Base-by-base conservation (phyloP, 345 rosid species). In the Erodium maritimum region DNA sequence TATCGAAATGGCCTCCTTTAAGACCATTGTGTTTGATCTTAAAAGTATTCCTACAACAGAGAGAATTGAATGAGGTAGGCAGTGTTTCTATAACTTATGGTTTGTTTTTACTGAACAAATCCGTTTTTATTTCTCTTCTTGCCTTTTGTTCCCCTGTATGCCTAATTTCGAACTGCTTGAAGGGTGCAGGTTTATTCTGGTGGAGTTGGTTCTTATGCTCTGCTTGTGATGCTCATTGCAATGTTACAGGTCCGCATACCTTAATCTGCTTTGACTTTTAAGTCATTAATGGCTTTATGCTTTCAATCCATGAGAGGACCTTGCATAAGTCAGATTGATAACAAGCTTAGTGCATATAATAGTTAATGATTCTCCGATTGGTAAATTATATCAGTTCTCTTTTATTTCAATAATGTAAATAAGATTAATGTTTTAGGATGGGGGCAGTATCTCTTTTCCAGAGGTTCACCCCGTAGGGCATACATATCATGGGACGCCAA, bases 11-110 rank as follows among this genome's bases (percentile, higher is more conserved):
- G 83, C 96, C 96, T 60, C 84, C 88, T 42, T 23, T 86, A 56
- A 88, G 84, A 23, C 91, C 96, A 54, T 71, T 91, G 61, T 88
- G 95, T 69, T 74, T 88, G 63, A 88, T 86, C 66, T 66, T 91
- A 76, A 91, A 91, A 86, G 87, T 86, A 5, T 91, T 91, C 74
- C 71, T 91, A 65, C 98, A 91, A 65, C 98, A 91, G 67, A 88
- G 98, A 72, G 96, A 81, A 57, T 82, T 86, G 52, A 91, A 91
- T 65, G 98, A 91, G 95, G 98, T 91, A 54, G 48, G 48, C 69
- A 5, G 68, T 56, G 60, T 58, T 60, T 63, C 18, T 52, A 23
- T 45, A 4, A 33, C 18, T 46, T 11, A 56, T 46, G n/a, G 55
- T 7, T 8, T 29, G 9, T 29, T 29, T 64, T 63, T 45, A 8